Conservation (phyloP, 139 green algal species). For the Eudorina sp. region DNA sequence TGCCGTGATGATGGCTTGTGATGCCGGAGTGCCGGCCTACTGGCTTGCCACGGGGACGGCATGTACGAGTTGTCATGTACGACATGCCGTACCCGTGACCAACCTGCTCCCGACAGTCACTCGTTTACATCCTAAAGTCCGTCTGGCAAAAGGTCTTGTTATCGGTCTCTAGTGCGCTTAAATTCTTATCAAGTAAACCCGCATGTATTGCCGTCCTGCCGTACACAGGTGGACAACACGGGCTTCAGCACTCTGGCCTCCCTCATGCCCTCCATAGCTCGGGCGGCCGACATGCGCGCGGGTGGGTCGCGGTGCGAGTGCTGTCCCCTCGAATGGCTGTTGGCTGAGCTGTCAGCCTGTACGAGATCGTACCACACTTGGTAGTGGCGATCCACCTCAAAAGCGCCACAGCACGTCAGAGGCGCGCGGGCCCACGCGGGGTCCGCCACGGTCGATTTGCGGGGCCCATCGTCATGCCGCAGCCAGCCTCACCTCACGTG, state of each 20-base stretch:
- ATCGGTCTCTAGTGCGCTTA: not conserved
- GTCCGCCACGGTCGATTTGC: no score
- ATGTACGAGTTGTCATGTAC: no score
- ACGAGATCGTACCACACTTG: no score
- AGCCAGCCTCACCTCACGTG: no score
- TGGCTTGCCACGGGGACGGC: not conserved
- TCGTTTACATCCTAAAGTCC: not conserved
- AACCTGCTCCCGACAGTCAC: no score
- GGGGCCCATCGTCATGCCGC: not conserved
- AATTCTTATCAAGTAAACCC: not conserved
- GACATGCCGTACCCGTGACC: no score
- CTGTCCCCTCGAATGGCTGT: no score
- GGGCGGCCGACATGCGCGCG: constrained; percentile 11
- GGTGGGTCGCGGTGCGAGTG: not conserved
- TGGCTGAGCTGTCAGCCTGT: no score
- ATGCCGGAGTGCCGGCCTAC: no score
- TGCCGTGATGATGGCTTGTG: not conserved
- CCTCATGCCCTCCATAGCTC: constrained; percentile 40
- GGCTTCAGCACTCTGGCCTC: constrained; percentile 28
- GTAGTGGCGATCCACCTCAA: no score
- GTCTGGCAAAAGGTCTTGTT: not conserved
- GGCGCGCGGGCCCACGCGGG: no score
- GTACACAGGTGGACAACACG: not conserved
- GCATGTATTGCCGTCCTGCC: not conserved
- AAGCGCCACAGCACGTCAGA: no score